Evolutionary conservation across 1,284 basidiomycete species (phyloP).

Genomic region (Rhodotorula sp.): DNA sequence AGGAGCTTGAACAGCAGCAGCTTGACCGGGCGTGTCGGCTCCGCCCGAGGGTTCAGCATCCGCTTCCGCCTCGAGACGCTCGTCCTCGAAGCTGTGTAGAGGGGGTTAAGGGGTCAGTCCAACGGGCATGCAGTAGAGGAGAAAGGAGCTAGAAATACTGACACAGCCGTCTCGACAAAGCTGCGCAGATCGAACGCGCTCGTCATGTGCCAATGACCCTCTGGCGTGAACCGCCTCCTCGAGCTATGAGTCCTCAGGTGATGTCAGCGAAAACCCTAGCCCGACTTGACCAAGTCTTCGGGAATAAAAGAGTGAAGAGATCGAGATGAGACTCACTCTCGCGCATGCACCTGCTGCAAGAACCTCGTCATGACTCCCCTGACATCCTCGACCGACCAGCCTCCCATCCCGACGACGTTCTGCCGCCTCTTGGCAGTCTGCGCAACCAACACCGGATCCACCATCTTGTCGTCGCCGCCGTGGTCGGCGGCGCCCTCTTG

Average conservation of each 20-base stretch:
- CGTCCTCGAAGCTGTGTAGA: constrained; percentile 49
- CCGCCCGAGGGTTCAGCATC: constrained; percentile 5
- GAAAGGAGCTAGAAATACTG: not conserved
- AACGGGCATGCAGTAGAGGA: constrained; percentile 43
- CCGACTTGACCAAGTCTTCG: constrained; percentile 20
- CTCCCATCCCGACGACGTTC: constrained; percentile 55
- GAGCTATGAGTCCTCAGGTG: constrained; percentile 63
- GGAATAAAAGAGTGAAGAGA: not conserved
- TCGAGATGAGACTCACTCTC: constrained; percentile 65
- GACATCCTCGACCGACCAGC: constrained; percentile 53
- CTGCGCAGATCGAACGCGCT: constrained; percentile 67
- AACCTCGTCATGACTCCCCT: constrained; percentile 70
- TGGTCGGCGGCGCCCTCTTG: constrained; percentile 37
- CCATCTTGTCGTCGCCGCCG: constrained; percentile 43
- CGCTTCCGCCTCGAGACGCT: constrained; percentile 49
- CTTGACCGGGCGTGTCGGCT: constrained; percentile 31
- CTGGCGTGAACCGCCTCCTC: constrained; percentile 70
- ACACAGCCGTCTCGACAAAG: constrained; percentile 77
- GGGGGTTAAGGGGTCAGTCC: not conserved
- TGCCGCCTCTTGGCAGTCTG: constrained; percentile 27
- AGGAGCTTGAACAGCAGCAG: constrained; percentile 3
- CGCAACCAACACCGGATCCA: not conserved
- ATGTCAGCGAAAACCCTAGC: constrained; percentile 20
- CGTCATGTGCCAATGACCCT: constrained; percentile 82
- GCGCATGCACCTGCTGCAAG: constrained; percentile 72